phyloP scores from a whole-genome alignment of 75 land plant species.

The Pseudotsuga menziesii region DNA sequence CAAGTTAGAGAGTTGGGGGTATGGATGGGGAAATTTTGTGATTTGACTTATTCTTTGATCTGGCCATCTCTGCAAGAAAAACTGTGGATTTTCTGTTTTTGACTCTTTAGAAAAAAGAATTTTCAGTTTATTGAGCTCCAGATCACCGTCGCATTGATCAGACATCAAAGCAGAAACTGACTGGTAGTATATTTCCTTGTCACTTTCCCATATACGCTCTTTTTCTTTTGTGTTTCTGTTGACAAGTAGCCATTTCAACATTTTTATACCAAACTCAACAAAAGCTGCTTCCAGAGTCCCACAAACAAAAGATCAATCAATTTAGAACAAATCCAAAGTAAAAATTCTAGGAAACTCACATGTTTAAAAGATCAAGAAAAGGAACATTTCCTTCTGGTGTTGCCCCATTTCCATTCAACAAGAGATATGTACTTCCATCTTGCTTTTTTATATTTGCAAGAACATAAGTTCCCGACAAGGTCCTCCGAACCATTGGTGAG shows the following conservation, averaged over 20 bases:
- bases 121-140: constrained; percentile 52
- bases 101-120: constrained; percentile 86
- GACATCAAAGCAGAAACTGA: constrained; percentile 83
- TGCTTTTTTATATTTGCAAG: constrained; percentile 74
- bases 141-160: constrained; percentile 66
- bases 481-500: constrained; percentile 90
- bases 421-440: constrained; percentile 56
- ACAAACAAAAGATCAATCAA: background rate
- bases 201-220: constrained; percentile 94
- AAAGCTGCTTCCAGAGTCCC: background rate
- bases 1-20: constrained; percentile 75
- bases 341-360: constrained; percentile 46
- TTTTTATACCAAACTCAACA: background rate
- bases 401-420: constrained; percentile 91
- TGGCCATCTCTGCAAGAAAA: constrained; percentile 71
- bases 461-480: constrained; percentile 78
- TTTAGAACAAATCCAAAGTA: background rate
- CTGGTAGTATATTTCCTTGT: constrained; percentile 83
- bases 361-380: constrained; percentile 85
- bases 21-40: constrained; percentile 95
- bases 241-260: background rate
- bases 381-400: constrained; percentile 93
- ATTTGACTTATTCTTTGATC: constrained; percentile 65
- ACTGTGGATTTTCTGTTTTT: constrained; percentile 90
- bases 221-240: constrained; percentile 81